phyloP scores from a whole-genome alignment of 768 basidiomycete species.

The Hypsizygus marmoreus region DNA sequence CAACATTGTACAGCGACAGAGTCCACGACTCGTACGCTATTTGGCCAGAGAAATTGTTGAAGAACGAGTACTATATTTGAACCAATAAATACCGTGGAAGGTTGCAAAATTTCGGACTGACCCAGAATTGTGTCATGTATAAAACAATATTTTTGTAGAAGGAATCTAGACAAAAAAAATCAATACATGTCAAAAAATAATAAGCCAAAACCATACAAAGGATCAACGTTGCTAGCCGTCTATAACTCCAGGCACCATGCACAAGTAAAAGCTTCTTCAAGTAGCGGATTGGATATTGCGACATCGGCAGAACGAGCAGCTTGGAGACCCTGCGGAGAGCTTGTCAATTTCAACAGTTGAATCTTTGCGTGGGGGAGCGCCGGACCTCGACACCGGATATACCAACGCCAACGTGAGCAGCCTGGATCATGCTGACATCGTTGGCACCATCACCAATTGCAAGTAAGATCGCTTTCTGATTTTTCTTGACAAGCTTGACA shows the following conservation, averaged over 20 bases:
- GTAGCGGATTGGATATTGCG: conserved; percentile 95
- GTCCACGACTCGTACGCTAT: conserved; percentile 99
- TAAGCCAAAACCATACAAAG: conserved; percentile 64
- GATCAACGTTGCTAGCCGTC: conserved; percentile 91
- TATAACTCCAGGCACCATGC: conserved; percentile 99
- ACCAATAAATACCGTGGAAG: not conserved
- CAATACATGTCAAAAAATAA: not conserved
- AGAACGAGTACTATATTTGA: conserved; percentile 84
- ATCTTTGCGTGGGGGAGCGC: conserved; percentile 4
- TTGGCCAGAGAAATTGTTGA: conserved; percentile 99
- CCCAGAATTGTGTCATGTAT: conserved; percentile 99
- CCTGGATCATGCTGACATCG: conserved; percentile 99
- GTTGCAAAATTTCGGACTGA: conserved; percentile 30
- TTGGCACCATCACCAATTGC: conserved; percentile 98
- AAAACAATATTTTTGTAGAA: conserved; percentile 99
- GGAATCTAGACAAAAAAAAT: conserved; percentile 58
- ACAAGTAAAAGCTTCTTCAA: conserved; percentile 94
- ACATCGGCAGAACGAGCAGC: conserved; percentile 97
- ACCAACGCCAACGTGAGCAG: conserved; percentile 95
- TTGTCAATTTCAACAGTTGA: not conserved
- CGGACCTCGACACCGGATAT: conserved; percentile 94
- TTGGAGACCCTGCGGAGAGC: conserved; percentile 79
- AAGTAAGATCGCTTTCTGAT: conserved; percentile 88
- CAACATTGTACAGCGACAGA: conserved; percentile 92
- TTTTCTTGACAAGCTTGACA: conserved; percentile 98